phyloP scores from a whole-genome alignment of 352 stramenopile species.

The Pythium guiyangense region DNA sequence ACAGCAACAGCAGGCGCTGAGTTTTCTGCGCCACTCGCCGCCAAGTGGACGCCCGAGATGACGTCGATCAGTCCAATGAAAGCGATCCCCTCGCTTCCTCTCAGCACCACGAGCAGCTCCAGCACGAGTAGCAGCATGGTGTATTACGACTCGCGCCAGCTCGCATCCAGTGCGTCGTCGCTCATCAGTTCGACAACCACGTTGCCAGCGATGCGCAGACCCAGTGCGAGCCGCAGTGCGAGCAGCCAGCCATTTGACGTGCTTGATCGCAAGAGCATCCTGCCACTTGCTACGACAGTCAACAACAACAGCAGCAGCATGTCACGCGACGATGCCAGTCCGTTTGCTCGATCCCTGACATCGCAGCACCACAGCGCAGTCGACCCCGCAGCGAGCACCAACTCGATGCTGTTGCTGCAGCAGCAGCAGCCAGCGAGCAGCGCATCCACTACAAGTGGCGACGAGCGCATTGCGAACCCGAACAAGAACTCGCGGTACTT shows the following conservation, averaged over 20 bases:
- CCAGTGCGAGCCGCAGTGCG: too few species aligned
- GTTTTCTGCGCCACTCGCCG: background rate
- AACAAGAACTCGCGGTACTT: conserved; percentile 52
- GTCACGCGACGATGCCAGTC: background rate
- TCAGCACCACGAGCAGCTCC: background rate
- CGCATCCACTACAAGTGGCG: background rate
- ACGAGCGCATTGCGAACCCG: conserved; percentile 7
- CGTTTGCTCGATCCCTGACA: background rate
- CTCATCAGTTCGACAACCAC: too few species aligned
- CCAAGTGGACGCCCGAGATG: conserved; percentile 5
- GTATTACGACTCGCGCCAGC: too few species aligned
- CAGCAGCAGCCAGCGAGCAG: background rate
- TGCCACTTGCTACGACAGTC: background rate
- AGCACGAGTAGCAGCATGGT: background rate
- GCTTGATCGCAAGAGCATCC: background rate
- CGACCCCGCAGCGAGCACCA: background rate
- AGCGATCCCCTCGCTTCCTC: background rate
- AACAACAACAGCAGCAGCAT: background rate
- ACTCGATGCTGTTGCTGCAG: background rate
- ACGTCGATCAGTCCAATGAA: conserved; percentile 9
- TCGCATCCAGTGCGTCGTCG: too few species aligned
- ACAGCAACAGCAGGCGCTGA: background rate
- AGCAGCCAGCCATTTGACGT: background rate
- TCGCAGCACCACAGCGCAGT: background rate
- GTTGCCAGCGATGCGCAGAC: too few species aligned